These are phyloP conservation scores for Termitomyces sp. DNA, from an alignment of 768 basidiomycete species.

Conservation along the genomic window DNA sequence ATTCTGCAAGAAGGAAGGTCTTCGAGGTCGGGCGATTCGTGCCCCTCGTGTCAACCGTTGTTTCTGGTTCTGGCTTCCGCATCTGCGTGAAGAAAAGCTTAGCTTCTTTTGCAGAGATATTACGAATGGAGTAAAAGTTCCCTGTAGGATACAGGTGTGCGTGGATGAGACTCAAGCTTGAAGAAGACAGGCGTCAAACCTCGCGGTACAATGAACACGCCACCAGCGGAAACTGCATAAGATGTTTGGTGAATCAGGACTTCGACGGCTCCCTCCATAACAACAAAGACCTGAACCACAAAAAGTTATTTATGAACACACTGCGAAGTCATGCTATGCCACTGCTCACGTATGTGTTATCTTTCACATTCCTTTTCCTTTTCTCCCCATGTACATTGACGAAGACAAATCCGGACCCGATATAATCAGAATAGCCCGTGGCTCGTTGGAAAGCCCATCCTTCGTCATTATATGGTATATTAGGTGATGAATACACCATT, in stretches of 20 bases:
- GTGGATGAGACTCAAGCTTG: conserved; percentile 3
- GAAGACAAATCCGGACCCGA: conserved; percentile 83
- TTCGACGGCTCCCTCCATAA: conserved; percentile 85
- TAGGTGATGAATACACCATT: conserved; percentile 8
- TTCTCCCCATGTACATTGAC: conserved; percentile 81
- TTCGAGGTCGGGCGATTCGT: conserved; percentile 14
- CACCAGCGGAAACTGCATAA: conserved; percentile 75
- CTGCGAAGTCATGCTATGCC: background rate
- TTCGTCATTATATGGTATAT: conserved; percentile 11
- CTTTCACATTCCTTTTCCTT: conserved; percentile 83
- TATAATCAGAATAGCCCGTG: conserved; percentile 86
- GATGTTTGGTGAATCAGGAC: conserved; percentile 78
- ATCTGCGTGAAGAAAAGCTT: conserved; percentile 92
- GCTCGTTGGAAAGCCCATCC: conserved; percentile 86
- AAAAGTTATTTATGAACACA: background rate
- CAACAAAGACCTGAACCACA: conserved; percentile 43
- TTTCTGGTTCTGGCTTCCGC: conserved; percentile 26
- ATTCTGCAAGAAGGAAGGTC: conserved; percentile 12
- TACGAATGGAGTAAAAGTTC: conserved; percentile 88
- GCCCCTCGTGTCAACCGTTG: conserved; percentile 3
- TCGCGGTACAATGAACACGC: conserved; percentile 87
- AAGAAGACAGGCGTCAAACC: conserved; percentile 36
- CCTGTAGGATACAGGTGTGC: conserved; percentile 38
- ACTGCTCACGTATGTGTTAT: conserved; percentile 82
- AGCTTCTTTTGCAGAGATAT: conserved; percentile 75